Evolutionary conservation across 306 rosid genomes (phyloP), one percentile per base, ranked within the genome.

Genomic region (peach (Prunus persica)): DNA sequence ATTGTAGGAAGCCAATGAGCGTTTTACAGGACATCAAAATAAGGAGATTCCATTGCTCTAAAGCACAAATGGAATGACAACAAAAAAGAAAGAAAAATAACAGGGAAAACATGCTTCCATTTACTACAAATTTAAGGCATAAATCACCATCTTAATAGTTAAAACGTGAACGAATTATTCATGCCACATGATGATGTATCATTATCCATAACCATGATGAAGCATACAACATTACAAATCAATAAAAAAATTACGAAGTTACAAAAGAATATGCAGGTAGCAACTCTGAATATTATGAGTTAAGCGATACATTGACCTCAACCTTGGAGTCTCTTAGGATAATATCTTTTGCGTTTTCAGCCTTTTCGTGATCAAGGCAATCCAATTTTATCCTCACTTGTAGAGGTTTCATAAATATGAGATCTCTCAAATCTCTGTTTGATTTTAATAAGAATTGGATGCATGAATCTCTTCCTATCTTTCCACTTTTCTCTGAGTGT

Each of bases 371-470:
- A 72, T 82, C 89, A 22, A 20, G 76, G 80, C 67, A 66, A 67
- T 86, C 85, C 54, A 95, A 38, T 87, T 85, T 90, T 84, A 95
- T 46, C 78, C 92, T 86, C 69, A 94, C 62, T 57, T 92, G 95
- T 11, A 94, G 81, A 57, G 88, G 95, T 82, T 82, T 92, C 82
- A 83, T 82, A 86, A 92, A 89, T 71, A 85, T 68, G 58, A 90
- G 70, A 65, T 92, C 95, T 86, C 93, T 92, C 86, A 91, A 43
- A 78, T 94, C 92, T 64, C 85, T 83, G 34, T 81, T 78, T 24
- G 87, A 65, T 64, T 92, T 85, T 65, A 88, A 70, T 75, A 94
- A 73, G 84, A 71, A 82, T 65, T 82, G 79, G 71, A 78, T 78
- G 85, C 89, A 87, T 10, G 70, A 81, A 67, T 89, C 92, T 84